Percentiles rank a stretch among this genome's conserved stretches.
These are phyloP conservation scores for Ruellia speciosa DNA, from an alignment of 305 asterid genomes.

Conservation along the genomic window DNA sequence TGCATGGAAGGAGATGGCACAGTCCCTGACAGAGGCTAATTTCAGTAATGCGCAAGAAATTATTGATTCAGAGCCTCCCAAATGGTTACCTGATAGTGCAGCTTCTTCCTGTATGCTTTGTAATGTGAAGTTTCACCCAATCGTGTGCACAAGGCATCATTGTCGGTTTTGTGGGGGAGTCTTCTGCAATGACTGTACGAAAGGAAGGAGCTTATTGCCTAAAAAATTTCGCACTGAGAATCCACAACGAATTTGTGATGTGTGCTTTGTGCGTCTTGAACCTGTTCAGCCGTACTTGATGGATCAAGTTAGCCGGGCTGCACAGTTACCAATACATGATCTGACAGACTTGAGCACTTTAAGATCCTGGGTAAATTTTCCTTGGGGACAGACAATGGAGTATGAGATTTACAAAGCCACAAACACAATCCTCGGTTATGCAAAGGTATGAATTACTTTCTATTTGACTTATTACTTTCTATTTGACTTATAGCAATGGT, in stretches of 20 bases:
- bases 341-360: slow-evolving; percentile 90
- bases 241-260: slow-evolving; percentile 94
- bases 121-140: slow-evolving; percentile 78
- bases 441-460: slow-evolving; percentile 38
- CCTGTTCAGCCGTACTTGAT: slow-evolving; percentile 78
- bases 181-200: slow-evolving; percentile 79
- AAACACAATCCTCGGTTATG: slow-evolving; percentile 66
- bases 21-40: slow-evolving; percentile 74
- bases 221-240: slow-evolving; percentile 56
- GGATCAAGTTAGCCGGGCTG: slow-evolving; percentile 86
- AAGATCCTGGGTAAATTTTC: slow-evolving; percentile 96
- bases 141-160: slow-evolving; percentile 96
- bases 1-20: slow-evolving; percentile 95
- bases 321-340: slow-evolving; percentile 85
- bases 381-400: slow-evolving; percentile 99
- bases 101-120: slow-evolving; percentile 92
- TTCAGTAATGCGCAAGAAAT: slow-evolving; percentile 53
- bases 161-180: slow-evolving; percentile 94
- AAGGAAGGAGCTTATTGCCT: slow-evolving; percentile 88
- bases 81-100: slow-evolving; percentile 92
- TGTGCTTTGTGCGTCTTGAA: slow-evolving; percentile 84
- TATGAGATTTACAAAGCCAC: slow-evolving; percentile 92
- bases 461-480: not conserved
- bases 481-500: not conserved
- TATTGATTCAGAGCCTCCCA: slow-evolving; percentile 85